Conservation (phyloP, 768 basidiomycete genomes). For the Polyporus arcularius region DNA sequence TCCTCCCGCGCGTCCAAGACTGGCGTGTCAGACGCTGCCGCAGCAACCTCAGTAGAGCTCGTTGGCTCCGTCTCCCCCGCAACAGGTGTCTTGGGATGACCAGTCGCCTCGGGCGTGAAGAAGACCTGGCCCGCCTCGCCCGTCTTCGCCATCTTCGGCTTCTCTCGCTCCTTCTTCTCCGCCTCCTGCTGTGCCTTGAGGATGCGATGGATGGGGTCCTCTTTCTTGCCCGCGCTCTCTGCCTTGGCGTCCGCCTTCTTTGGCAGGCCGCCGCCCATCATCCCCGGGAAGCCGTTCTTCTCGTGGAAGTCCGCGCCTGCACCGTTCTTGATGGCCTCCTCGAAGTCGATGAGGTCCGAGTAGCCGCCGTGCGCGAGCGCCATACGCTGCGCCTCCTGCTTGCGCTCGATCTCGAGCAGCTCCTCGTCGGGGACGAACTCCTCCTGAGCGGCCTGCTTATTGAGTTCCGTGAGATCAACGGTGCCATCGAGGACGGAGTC, state of each 20-base stretch:
- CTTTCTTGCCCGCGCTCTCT: slow-evolving; percentile 25
- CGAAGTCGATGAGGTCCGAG: slow-evolving; percentile 52
- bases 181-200: slow-evolving; percentile 30
- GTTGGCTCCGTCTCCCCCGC: slow-evolving; percentile 16
- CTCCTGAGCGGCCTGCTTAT: slow-evolving; percentile 41
- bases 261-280: slow-evolving; percentile 39
- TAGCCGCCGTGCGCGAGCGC: slow-evolving; percentile 54
- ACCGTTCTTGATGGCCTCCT: slow-evolving; percentile 45
- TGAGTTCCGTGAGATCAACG: slow-evolving; percentile 49
- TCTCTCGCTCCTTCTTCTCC: slow-evolving; percentile 21
- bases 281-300: slow-evolving; percentile 42
- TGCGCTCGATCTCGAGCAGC: slow-evolving; percentile 48
- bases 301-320: slow-evolving; percentile 47
- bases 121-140: slow-evolving; percentile 26
- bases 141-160: slow-evolving; percentile 25
- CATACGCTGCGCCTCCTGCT: slow-evolving; percentile 56
- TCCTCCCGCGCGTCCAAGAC: background rate
- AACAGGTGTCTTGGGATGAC: slow-evolving; percentile 25
- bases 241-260: slow-evolving; percentile 30
- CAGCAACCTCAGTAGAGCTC: slow-evolving; percentile 2
- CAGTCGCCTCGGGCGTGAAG: slow-evolving; percentile 20
- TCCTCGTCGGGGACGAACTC: slow-evolving; percentile 41
- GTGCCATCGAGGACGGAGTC: slow-evolving; percentile 71
- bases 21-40: background rate
- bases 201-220: slow-evolving; percentile 30